These are phyloP conservation scores for Dinochytrium kinnereticum DNA, from an alignment of 371 early-diverging fungal genomes.

Conservation along the genomic window DNA sequence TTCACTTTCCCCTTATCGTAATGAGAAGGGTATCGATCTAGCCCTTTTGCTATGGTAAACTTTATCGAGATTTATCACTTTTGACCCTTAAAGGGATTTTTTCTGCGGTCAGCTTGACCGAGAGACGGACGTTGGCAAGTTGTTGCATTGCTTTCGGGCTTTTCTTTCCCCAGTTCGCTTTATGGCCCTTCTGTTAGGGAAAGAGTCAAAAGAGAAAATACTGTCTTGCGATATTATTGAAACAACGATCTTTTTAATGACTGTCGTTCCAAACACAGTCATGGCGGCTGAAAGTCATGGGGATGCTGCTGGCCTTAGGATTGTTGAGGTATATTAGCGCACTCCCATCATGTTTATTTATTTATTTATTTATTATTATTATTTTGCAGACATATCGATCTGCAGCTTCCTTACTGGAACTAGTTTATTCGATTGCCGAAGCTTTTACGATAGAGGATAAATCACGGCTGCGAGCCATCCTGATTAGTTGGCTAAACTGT, in stretches of 20 bases:
- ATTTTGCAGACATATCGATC: neutral
- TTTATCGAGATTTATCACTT: too few species aligned
- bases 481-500: neutral
- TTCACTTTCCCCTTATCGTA: neutral
- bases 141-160: neutral
- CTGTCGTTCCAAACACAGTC: neutral
- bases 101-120: neutral
- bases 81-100: neutral
- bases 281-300: neutral
- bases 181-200: too few species aligned
- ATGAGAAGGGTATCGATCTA: neutral
- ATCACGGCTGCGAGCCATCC: neutral
- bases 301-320: neutral
- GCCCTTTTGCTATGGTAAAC: neutral
- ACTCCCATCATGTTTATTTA: neutral
- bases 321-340: neutral
- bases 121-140: neutral
- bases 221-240: neutral
- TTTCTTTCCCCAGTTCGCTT: neutral
- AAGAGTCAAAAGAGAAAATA: neutral
- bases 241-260: neutral
- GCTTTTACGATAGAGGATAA: neutral
- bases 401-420: neutral
- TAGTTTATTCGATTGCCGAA: neutral
- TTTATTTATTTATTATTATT: neutral